Percentiles rank a stretch among this genome's conserved stretches.
Evolutionary conservation across 2,329 filamentous ascomycete genomes (phyloP).

Genomic region (Neofusicoccum cordaticola): DNA sequence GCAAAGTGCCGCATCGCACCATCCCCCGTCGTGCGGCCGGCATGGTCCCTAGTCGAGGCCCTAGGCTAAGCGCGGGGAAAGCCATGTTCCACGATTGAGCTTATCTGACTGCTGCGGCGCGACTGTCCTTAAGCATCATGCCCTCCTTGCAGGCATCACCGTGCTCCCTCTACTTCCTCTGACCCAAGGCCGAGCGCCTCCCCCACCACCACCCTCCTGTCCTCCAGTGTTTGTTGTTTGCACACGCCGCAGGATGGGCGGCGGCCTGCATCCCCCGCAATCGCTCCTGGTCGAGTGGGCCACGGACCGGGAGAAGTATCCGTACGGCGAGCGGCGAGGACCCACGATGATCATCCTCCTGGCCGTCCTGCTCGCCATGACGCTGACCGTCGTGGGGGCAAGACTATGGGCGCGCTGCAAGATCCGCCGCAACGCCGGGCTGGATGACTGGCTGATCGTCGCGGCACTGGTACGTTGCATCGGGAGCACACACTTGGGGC

Average conservation of each 20-base stretch:
- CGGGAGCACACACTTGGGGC: not conserved
- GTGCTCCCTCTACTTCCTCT: not conserved
- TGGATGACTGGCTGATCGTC: slow-evolving; percentile 4
- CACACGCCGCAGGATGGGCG: not conserved
- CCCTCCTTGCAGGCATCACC: not conserved
- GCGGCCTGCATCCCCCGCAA: not conserved
- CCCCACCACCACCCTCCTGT: not conserved
- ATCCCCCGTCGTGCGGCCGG: too few relatives aligned
- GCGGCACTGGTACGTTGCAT: not conserved
- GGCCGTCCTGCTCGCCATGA: not conserved
- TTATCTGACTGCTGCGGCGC: not conserved
- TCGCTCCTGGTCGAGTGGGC: not conserved
- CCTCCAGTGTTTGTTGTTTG: not conserved
- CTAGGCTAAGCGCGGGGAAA: not conserved
- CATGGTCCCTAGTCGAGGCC: not conserved
- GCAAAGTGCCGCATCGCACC: not conserved
- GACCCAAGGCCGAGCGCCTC: not conserved
- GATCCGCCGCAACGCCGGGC: not conserved
- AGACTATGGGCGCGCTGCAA: slow-evolving; percentile 10
- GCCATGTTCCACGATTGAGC: not conserved
- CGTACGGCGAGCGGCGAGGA: not conserved
- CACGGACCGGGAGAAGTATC: not conserved
- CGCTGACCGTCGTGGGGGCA: not conserved
- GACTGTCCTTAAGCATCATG: not conserved
- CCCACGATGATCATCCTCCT: not conserved